Evolutionary conservation across 2,329 filamentous ascomycete species (phyloP).

Genomic region (Colletotrichum spinosum): DNA sequence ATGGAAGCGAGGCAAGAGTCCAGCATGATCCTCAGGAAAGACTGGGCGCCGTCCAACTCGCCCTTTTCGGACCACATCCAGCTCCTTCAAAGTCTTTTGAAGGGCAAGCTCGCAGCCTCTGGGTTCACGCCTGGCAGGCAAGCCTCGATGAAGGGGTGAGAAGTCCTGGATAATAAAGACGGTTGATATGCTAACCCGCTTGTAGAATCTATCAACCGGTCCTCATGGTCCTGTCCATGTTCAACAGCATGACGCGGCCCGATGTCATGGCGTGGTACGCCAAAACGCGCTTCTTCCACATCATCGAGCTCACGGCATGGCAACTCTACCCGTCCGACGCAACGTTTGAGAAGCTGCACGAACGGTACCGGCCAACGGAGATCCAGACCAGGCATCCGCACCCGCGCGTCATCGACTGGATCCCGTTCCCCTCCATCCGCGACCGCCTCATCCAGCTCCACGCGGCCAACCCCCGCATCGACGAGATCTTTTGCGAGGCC

Average conservation of each 20-base stretch:
- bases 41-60: slow-evolving; percentile 44
- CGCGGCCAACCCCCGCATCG: slow-evolving; percentile 46
- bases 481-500: slow-evolving; percentile 48
- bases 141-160: slow-evolving; percentile 20
- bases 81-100: slow-evolving; percentile 42
- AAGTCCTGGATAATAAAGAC: background rate
- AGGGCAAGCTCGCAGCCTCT: slow-evolving; percentile 40
- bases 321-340: slow-evolving; percentile 44
- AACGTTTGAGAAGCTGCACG: slow-evolving; percentile 44
- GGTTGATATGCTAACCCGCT: background rate
- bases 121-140: slow-evolving; percentile 19
- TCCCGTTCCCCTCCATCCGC: slow-evolving; percentile 45
- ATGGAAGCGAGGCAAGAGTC: slow-evolving; percentile 41
- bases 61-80: slow-evolving; percentile 48
- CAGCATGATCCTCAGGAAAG: slow-evolving; percentile 39
- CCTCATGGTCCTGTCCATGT: slow-evolving; percentile 47
- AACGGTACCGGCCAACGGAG: slow-evolving; percentile 44
- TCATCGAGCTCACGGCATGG: slow-evolving; percentile 49
- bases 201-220: slow-evolving; percentile 42
- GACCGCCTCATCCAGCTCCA: slow-evolving; percentile 45
- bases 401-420: slow-evolving; percentile 42
- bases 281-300: slow-evolving; percentile 50
- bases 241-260: slow-evolving; percentile 49
- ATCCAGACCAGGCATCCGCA: slow-evolving; percentile 41
- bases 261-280: slow-evolving; percentile 54